Percentiles rank a stretch among this genome's conserved stretches.
Evolutionary conservation across 1,284 basidiomycete genomes (phyloP).

Genomic region (Fomes fomentarius): DNA sequence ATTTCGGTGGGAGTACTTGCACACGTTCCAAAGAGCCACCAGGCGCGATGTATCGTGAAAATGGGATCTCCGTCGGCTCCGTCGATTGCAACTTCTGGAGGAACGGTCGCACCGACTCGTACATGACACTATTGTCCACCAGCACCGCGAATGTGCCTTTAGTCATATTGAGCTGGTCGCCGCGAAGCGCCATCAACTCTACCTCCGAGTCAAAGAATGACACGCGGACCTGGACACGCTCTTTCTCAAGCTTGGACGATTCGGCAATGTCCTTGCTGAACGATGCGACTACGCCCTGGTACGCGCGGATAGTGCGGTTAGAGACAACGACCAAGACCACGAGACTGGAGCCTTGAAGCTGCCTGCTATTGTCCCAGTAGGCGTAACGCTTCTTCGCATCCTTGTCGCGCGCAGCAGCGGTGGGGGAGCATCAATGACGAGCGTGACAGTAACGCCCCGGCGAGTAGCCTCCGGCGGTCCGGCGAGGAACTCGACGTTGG

Average conservation of each 20-base stretch:
- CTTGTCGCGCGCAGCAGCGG: conserved; percentile 27
- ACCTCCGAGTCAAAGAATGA: conserved; percentile 37
- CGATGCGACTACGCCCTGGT: conserved; percentile 30
- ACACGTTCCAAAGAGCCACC: conserved; percentile 20
- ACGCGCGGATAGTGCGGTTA: conserved; percentile 6
- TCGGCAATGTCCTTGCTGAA: conserved; percentile 30
- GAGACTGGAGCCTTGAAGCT: conserved; percentile 31
- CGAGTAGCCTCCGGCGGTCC: conserved; percentile 26
- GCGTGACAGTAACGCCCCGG: conserved; percentile 29
- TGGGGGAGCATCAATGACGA: conserved; percentile 31
- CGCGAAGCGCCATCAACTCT: conserved; percentile 32
- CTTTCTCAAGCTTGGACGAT: conserved; percentile 28
- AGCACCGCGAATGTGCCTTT: conserved; percentile 29
- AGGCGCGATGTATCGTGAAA: conserved; percentile 40
- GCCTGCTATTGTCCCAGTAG: conserved; percentile 35
- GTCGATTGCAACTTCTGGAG: conserved; percentile 30
- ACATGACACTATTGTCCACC: conserved; percentile 36
- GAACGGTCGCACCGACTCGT: conserved; percentile 34
- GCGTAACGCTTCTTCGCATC: conserved; percentile 27
- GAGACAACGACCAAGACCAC: conserved; percentile 29
- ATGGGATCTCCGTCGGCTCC: conserved; percentile 35
- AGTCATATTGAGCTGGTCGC: conserved; percentile 22
- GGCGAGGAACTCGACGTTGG: conserved; percentile 29
- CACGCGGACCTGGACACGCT: conserved; percentile 28
- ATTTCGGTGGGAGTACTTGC: conserved; percentile 28